Evolutionary conservation across 169 alveolate species (phyloP).

Genomic region (Plasmodium sp.): DNA sequence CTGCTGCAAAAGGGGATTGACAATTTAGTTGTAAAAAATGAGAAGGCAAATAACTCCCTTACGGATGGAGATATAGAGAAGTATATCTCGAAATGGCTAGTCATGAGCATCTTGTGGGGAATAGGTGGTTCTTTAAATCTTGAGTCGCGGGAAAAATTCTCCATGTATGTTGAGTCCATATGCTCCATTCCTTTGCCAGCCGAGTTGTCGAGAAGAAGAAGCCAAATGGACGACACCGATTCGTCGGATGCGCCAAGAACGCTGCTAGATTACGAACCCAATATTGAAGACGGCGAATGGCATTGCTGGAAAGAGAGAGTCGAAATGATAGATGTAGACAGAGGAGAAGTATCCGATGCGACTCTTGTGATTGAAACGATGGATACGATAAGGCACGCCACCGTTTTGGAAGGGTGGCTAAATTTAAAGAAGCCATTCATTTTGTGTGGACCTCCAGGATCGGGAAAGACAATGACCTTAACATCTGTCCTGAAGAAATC

Average conservation of each 20-base stretch:
- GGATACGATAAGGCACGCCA: conserved; percentile 97
- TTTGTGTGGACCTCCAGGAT: conserved; percentile 99
- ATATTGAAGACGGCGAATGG: conserved; percentile 95
- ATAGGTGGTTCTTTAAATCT: conserved; percentile 94
- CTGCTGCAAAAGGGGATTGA: conserved; percentile 64
- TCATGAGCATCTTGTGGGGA: conserved; percentile 93
- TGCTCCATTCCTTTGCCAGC: conserved; percentile 77
- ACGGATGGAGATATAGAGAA: conserved; percentile 74
- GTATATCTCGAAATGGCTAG: conserved; percentile 90
- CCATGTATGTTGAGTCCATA: conserved; percentile 85
- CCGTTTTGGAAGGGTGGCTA: conserved; percentile 95
- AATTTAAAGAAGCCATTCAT: conserved; percentile 96
- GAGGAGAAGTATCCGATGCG: conserved; percentile 93
- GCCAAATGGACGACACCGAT: conserved; percentile 4
- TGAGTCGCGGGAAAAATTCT: conserved; percentile 88
- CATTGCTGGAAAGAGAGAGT: conserved; percentile 95
- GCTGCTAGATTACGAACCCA: conserved; percentile 94
- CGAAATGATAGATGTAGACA: conserved; percentile 89
- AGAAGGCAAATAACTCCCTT: conserved; percentile 19
- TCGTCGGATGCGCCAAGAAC: conserved; percentile 72
- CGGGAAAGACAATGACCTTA: conserved; percentile 98
- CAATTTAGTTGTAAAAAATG: conserved; percentile 61
- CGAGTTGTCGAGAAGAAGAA: conserved; percentile 23
- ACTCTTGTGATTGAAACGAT: conserved; percentile 96
- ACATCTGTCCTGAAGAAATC: conserved; percentile 95